These are phyloP conservation scores for Eucalyptus shirleyi DNA, from an alignment of 345 rosid genomes.

Conservation along the genomic window DNA sequence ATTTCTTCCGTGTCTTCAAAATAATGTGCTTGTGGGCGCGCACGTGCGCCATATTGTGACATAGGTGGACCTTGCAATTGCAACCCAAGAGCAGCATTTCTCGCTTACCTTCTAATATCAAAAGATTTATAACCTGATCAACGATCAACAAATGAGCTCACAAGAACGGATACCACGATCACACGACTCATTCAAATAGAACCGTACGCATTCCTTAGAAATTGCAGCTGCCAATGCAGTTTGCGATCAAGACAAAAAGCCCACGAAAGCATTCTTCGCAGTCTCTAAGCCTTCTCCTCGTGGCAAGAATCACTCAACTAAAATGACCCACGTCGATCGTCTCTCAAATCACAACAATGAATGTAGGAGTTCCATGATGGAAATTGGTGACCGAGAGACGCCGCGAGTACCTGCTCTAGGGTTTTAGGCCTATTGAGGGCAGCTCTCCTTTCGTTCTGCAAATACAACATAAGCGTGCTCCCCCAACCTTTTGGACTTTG, in stretches of 20 bases:
- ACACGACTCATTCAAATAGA: not conserved
- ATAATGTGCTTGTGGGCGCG: not conserved
- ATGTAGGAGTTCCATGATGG: not conserved
- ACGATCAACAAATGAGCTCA: not conserved
- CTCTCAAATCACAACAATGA: not conserved
- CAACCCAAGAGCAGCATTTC: not conserved
- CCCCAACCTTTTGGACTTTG: constrained; percentile 17
- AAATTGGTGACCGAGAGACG: not conserved
- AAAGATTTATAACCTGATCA: not conserved
- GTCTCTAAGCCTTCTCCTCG: not conserved
- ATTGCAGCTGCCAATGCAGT: not conserved
- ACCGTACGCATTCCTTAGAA: not conserved
- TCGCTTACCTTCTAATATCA: not conserved
- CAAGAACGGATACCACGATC: not conserved
- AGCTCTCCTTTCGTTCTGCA: constrained; percentile 40
- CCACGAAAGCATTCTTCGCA: not conserved
- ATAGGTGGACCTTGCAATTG: not conserved
- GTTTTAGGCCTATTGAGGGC: constrained; percentile 83
- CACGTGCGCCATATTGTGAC: not conserved
- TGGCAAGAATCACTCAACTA: not conserved
- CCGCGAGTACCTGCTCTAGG: constrained; percentile 54
- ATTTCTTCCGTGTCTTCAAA: not conserved
- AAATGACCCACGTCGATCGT: not conserved
- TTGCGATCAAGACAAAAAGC: not conserved
- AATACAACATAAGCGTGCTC: constrained; percentile 41